Evolutionary conservation across 768 basidiomycete genomes (phyloP).

Genomic region (Mrakia hoshinonis): DNA sequence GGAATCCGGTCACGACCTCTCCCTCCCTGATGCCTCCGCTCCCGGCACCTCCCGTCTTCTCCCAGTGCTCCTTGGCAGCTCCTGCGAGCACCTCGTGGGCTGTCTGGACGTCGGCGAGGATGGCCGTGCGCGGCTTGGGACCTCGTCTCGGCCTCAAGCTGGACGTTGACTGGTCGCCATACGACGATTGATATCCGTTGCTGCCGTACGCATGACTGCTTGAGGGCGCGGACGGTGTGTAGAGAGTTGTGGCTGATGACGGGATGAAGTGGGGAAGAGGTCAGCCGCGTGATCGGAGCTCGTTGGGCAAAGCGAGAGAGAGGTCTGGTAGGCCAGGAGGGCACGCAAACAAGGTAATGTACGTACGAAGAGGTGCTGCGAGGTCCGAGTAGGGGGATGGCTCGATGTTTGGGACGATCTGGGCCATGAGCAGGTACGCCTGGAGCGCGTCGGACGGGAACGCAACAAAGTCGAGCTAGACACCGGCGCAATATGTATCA

Average conservation of each 20-base stretch:
- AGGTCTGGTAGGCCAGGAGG: not conserved
- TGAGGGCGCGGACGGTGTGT: not conserved
- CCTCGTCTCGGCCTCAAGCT: not conserved
- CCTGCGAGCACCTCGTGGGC: constrained; percentile 21
- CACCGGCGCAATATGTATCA: not conserved
- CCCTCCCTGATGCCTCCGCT: constrained; percentile 23
- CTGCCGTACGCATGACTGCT: not conserved
- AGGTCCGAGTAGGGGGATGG: constrained; percentile 26
- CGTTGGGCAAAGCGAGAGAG: not conserved
- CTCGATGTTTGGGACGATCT: constrained; percentile 2
- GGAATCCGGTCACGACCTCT: constrained; percentile 29
- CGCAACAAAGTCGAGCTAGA: constrained; percentile 25
- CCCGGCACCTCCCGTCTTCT: constrained; percentile 18
- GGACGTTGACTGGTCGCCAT: not conserved
- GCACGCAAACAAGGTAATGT: no score
- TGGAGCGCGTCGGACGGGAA: constrained; percentile 12
- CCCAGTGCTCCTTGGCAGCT: constrained; percentile 27
- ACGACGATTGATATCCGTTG: not conserved
- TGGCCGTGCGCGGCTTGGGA: constrained; percentile 17
- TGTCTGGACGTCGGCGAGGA: constrained; percentile 28
- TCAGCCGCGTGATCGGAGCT: no score
- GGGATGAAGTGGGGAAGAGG: not conserved
- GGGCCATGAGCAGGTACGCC: constrained; percentile 12
- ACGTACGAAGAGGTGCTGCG: constrained; percentile 20
- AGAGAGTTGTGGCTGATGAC: constrained; percentile 16